Conservation (phyloP, 2,329 filamentous ascomycete genomes). For the Fusarium subglutinans region DNA sequence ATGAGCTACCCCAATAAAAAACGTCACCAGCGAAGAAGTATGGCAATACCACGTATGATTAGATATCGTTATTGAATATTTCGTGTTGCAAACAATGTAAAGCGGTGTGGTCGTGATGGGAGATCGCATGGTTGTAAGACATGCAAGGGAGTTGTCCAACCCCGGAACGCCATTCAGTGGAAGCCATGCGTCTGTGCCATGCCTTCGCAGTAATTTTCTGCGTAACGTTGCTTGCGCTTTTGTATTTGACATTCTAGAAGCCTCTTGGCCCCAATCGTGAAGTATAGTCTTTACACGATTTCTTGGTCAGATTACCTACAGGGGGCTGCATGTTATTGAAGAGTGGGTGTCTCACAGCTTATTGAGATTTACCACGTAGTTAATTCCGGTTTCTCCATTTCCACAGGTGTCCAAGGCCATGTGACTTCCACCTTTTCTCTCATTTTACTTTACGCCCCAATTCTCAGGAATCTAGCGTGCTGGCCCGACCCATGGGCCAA, state of each 20-base stretch:
- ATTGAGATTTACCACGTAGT: neutral
- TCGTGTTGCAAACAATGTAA: neutral
- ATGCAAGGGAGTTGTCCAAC: slow-evolving; percentile 24
- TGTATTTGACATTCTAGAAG: neutral
- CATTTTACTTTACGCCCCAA: too few relatives aligned
- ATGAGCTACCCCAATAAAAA: neutral
- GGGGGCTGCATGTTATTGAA: too few relatives aligned
- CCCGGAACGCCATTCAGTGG: slow-evolving; percentile 10
- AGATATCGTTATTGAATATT: neutral
- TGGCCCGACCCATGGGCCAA: neutral
- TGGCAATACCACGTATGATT: neutral
- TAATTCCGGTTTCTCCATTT: neutral
- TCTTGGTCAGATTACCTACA: neutral
- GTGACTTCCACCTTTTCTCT: neutral
- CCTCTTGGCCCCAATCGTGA: neutral
- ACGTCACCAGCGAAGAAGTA: neutral
- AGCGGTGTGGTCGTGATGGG: slow-evolving; percentile 23
- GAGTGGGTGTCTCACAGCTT: neutral
- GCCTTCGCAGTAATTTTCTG: neutral
- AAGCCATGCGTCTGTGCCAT: neutral
- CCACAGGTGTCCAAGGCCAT: neutral
- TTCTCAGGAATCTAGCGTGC: neutral
- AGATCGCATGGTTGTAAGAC: slow-evolving; percentile 23
- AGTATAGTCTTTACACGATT: neutral
- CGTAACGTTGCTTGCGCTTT: neutral